Evolutionary conservation across 768 basidiomycete genomes (phyloP), one percentile per base, ranked within the genome.

Genomic region (Cantharellus anzutake): DNA sequence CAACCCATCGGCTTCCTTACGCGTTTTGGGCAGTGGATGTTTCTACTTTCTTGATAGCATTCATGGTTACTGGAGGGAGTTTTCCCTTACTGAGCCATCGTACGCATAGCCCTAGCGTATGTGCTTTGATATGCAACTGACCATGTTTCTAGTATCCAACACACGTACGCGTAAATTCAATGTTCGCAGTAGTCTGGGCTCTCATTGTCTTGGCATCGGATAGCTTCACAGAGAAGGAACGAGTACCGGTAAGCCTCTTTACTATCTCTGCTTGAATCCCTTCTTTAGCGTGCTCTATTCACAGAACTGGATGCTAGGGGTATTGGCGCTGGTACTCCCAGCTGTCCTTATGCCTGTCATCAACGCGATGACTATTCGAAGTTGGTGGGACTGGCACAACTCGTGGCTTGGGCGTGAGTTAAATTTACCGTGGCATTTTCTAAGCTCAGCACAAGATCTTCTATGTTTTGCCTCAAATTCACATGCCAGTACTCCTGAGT

Each of bases 341-440:
- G 68, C 88, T 29, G 65, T 80, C 51, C 71, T 90, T 50, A 80
- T 88, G 66, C 75, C 82, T 20, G 64, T 80, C 20, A 76, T 93
- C 64, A 86, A 87, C 64, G 60, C 81, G 29, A 56, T 86, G 11
- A 83, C 88, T 29, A 73, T 89, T 38, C 78, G 84, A n/a, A 84
- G 81, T 2, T 81, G 80, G 74, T 97, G 92, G 91, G 93, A 96
- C 66, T 72, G 84, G 39, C 93, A 96, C 67, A 83, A 80, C 65
- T 29, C 62, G 67, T 40, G 68, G 66, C 56, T 59, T 48, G 56
- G 53, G 52, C 61, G 44, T 16, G 56, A 39, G 20, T 42, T 11
- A 48, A 11, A 48, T 11, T 29, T 48, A 11, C 44, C 11, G 44
- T 48, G 29, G 11, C 44, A 11, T 48, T 11, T 48, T 29, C 44